Evolutionary conservation across 1,284 basidiomycete genomes (phyloP).

Genomic region (Veloporphyrellus conicus): DNA sequence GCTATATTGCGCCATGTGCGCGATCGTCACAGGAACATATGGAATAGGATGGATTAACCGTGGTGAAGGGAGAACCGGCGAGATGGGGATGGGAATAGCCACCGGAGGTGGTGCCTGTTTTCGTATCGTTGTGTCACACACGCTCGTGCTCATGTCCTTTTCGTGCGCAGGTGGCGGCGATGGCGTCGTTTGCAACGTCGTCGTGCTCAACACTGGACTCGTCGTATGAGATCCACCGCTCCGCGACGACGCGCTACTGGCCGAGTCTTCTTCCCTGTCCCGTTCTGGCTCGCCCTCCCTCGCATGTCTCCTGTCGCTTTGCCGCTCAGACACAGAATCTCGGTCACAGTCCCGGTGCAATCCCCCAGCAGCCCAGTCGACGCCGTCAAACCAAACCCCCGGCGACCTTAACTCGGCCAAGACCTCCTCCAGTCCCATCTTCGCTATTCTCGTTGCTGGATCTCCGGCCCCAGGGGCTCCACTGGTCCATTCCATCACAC

Average conservation of each 20-base stretch:
- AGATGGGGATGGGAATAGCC: constrained; percentile 44
- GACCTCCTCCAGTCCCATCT: constrained; percentile 61
- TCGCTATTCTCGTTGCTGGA: constrained; percentile 45
- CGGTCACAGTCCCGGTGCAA: constrained; percentile 14
- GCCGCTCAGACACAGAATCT: constrained; percentile 28
- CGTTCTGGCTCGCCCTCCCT: constrained; percentile 30
- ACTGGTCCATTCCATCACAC: constrained; percentile 53
- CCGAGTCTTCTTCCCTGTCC: constrained; percentile 36
- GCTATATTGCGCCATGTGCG: constrained; percentile 58
- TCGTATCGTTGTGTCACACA: constrained; percentile 6
- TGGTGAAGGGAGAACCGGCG: constrained; percentile 56
- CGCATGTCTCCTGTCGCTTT: constrained; percentile 33
- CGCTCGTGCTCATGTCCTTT: constrained; percentile 23
- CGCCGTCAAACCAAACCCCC: constrained; percentile 62
- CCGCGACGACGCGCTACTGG: constrained; percentile 46
- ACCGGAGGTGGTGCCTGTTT: constrained; percentile 25
- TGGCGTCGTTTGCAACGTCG: constrained; percentile 69
- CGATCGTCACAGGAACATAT: constrained; percentile 57
- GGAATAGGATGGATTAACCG: constrained; percentile 60
- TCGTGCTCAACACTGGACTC: constrained; percentile 71
- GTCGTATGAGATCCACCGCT: constrained; percentile 52
- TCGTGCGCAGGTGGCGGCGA: constrained; percentile 55
- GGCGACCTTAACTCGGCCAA: constrained; percentile 50
- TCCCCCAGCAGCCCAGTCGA: constrained; percentile 47
- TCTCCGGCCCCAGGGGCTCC: constrained; percentile 31